phyloP scores from a whole-genome alignment of 2,329 filamentous ascomycete genomes.

The Verticillium klebahnii region DNA sequence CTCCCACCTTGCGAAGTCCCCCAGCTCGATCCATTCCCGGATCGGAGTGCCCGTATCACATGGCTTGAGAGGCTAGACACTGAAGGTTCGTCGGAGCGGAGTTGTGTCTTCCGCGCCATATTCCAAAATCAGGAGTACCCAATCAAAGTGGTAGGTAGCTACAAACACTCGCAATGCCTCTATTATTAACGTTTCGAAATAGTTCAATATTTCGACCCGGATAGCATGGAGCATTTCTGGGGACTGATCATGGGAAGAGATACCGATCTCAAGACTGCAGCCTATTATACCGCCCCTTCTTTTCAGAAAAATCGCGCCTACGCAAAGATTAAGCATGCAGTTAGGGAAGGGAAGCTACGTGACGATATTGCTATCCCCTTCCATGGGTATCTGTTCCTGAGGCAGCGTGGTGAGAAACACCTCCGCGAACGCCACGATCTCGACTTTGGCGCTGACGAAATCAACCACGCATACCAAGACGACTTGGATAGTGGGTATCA shows the following conservation, averaged over 20 bases:
- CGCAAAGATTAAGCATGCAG: constrained; percentile 2
- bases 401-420: too few relatives aligned
- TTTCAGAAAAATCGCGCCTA: constrained; percentile 17
- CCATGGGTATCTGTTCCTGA: too few relatives aligned
- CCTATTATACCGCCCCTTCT: constrained; percentile 18
- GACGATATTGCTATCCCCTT: too few relatives aligned
- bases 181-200: not conserved
- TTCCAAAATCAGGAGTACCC: constrained; percentile 11
- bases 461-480: too few relatives aligned
- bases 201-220: constrained; percentile 17
- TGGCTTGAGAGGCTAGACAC: constrained; percentile 12
- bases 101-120: constrained; percentile 13
- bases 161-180: not conserved
- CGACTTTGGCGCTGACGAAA: too few relatives aligned
- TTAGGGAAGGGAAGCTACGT: too few relatives aligned
- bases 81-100: constrained; percentile 1
- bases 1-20: constrained; percentile 14
- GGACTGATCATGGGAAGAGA: constrained; percentile 11
- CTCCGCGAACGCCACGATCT: too few relatives aligned
- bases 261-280: constrained; percentile 6
- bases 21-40: constrained; percentile 10
- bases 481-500: too few relatives aligned
- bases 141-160: constrained; percentile 14
- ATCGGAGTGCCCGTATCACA: constrained; percentile 13
- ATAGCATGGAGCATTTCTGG: constrained; percentile 13